These are phyloP conservation scores for Kodamaea nitidulidarum DNA, from an alignment of 805 yeast species.

Conservation along the genomic window DNA sequence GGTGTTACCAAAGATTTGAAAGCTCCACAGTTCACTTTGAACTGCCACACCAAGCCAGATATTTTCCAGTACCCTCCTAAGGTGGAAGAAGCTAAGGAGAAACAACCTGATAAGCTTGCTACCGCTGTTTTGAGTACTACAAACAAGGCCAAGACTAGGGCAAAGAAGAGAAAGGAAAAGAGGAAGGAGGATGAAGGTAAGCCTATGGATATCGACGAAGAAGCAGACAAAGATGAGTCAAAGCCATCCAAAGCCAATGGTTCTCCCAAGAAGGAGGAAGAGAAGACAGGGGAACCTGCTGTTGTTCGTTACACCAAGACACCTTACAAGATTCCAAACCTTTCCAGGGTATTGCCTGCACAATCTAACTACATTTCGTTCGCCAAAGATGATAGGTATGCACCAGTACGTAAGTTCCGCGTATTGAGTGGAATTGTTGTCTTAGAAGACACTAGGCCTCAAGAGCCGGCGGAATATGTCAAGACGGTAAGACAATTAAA, in stretches of 20 bases:
- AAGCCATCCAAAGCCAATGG: conserved; percentile 13
- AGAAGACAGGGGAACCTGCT: conserved; percentile 29
- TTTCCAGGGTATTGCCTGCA: conserved; percentile 85
- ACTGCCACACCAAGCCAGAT: conserved; percentile 77
- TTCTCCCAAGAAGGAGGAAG: conserved; percentile 22
- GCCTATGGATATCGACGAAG: conserved; percentile 36
- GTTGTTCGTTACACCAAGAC: conserved; percentile 54
- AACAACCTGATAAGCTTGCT: conserved; percentile 82
- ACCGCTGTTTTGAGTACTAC: conserved; percentile 95
- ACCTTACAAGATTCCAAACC: conserved; percentile 68
- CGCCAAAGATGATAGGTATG: conserved; percentile 61
- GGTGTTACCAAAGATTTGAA: conserved; percentile 79
- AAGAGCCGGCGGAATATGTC: conserved; percentile 59
- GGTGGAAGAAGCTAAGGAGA: conserved; percentile 70
- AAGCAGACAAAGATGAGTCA: conserved; percentile 14
- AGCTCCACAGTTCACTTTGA: conserved; percentile 77
- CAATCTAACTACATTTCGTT: conserved; percentile 84
- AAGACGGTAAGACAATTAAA: conserved; percentile 80
- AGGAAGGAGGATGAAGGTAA: conserved; percentile 48
- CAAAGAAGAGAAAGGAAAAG: conserved; percentile 56
- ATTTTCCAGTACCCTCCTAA: conserved; percentile 88
- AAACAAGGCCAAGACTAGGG: conserved; percentile 89
- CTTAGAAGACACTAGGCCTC: conserved; percentile 59
- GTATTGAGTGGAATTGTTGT: conserved; percentile 69
- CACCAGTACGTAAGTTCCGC: conserved; percentile 76